phyloP scores from a whole-genome alignment of 371 early-diverging fungal species.

The Mucor sp. region DNA sequence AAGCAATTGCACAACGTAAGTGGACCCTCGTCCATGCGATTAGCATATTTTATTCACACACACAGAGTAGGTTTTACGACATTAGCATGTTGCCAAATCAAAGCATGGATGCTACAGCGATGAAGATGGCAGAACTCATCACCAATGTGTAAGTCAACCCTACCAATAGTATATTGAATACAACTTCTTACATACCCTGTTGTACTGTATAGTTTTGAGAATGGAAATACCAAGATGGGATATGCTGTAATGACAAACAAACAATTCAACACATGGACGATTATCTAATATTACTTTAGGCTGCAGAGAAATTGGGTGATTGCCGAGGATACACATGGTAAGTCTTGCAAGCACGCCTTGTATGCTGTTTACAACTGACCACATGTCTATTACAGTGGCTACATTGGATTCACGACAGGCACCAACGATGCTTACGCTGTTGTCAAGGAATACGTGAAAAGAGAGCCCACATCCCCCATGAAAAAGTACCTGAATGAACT shows the following conservation, averaged over 20 bases:
- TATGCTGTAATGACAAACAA: conserved; percentile 35
- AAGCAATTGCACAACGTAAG: conserved; percentile 46
- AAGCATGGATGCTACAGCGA: conserved; percentile 30
- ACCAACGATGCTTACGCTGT: conserved; percentile 61
- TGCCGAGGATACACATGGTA: conserved; percentile 53
- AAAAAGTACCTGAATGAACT: conserved; percentile 39
- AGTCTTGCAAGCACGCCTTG: neutral
- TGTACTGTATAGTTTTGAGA: conserved; percentile 36
- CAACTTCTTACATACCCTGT: neutral
- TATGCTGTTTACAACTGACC: neutral
- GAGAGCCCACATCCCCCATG: conserved; percentile 29
- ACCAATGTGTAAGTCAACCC: conserved; percentile 44
- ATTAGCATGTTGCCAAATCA: conserved; percentile 35
- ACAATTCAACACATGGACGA: neutral
- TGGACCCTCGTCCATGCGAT: neutral
- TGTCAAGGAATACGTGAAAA: conserved; percentile 44
- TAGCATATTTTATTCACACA: neutral
- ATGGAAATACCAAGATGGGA: conserved; percentile 48
- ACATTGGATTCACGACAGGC: conserved; percentile 63
- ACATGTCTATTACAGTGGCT: conserved; percentile 35
- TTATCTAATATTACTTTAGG: conserved; percentile 17
- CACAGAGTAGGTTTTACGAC: conserved; percentile 36
- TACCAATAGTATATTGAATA: neutral
- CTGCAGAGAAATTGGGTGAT: conserved; percentile 43
- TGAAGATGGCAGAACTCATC: conserved; percentile 47